Evolutionary conservation across 2,329 filamentous ascomycete species (phyloP).

Genomic region (Hypoxylon rubiginosum): DNA sequence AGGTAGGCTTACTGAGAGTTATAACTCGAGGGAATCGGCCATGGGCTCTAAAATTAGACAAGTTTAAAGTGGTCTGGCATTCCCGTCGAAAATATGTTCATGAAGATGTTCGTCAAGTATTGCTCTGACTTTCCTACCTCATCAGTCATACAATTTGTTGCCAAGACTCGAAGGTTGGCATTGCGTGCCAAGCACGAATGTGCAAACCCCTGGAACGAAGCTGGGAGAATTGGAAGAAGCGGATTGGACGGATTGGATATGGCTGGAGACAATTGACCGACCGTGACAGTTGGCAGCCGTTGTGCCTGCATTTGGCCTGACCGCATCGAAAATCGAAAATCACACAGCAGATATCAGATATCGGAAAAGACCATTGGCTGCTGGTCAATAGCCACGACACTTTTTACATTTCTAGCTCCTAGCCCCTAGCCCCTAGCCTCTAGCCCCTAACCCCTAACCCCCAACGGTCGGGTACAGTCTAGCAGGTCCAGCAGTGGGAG

Average conservation of each 20-base stretch:
- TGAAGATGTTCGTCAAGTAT: too few species aligned
- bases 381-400: conserved; percentile 31
- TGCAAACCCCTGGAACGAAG: conserved; percentile 19
- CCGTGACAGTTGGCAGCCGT: conserved; percentile 37
- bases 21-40: neutral
- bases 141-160: conserved; percentile 7
- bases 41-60: conserved; percentile 29
- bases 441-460: too few species aligned
- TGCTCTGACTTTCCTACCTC: conserved; percentile 2
- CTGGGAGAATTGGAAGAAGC: conserved; percentile 25
- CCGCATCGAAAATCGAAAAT: conserved; percentile 37
- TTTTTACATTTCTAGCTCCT: conserved; percentile 8
- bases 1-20: conserved; percentile 1
- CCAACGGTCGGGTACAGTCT: conserved; percentile 15
- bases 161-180: conserved; percentile 22
- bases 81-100: conserved; percentile 12
- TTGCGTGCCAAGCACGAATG: conserved; percentile 30
- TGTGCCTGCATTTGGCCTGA: conserved; percentile 33
- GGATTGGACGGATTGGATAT: conserved; percentile 23
- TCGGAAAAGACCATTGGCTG: conserved; percentile 32
- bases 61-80: conserved; percentile 11
- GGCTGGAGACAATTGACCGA: conserved; percentile 18
- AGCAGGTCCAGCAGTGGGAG: conserved; percentile 8
- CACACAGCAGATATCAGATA: conserved; percentile 17
- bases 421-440: too few species aligned